Conservation (phyloP, 2,329 filamentous ascomycete species). For the Didymellaceae sp. region DNA sequence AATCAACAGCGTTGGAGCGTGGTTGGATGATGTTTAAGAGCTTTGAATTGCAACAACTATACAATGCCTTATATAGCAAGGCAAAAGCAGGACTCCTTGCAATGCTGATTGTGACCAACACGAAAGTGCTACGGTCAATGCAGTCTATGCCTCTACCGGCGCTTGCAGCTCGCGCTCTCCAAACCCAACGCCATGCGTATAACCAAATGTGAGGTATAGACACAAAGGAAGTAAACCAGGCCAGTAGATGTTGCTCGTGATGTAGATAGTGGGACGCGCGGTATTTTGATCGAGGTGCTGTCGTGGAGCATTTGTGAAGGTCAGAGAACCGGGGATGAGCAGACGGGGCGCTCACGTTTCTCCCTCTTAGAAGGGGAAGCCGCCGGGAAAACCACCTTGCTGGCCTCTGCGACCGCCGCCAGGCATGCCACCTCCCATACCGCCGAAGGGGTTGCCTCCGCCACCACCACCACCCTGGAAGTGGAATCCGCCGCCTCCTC, state of each 20-base stretch:
- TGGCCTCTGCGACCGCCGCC: conserved; percentile 38
- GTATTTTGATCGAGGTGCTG: conserved; percentile 3
- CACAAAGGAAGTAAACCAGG: conserved; percentile 25
- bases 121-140: conserved; percentile 19
- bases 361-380: conserved; percentile 36
- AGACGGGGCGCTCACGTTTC: neutral
- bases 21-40: no score
- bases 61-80: conserved; percentile 10
- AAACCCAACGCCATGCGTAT: conserved; percentile 36
- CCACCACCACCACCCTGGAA: conserved; percentile 50
- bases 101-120: conserved; percentile 27
- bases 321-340: neutral
- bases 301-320: neutral
- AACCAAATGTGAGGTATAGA: conserved; percentile 29
- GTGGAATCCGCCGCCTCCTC: conserved; percentile 53
- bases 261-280: conserved; percentile 16
- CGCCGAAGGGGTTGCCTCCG: conserved; percentile 50
- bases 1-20: no score
- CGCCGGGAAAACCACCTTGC: conserved; percentile 20
- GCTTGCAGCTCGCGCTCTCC: conserved; percentile 32
- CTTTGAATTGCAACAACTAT: conserved; percentile 7
- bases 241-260: conserved; percentile 17
- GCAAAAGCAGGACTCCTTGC: conserved; percentile 23
- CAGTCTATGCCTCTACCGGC: conserved; percentile 23
- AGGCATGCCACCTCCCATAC: conserved; percentile 45